phyloP scores from a whole-genome alignment of 192 early-diverging fungal genomes.

The Glomus cerebriforme region DNA sequence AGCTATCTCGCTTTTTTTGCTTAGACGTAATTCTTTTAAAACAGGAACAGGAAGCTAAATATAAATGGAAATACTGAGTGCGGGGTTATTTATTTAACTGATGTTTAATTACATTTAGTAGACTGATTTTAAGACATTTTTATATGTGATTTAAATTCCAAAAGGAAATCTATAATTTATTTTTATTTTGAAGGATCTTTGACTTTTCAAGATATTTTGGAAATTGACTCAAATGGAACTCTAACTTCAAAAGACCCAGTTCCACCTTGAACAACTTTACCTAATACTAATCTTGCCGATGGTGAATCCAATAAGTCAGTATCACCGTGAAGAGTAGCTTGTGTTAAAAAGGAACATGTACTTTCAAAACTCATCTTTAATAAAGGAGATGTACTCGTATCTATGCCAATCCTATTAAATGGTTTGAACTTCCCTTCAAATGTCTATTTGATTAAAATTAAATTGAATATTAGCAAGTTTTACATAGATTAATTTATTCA shows the following conservation, averaged over 20 bases:
- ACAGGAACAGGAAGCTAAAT: too few species aligned
- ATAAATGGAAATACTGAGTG: too few species aligned
- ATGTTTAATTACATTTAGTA: too few species aligned
- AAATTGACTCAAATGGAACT: background rate
- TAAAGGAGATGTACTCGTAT: constrained; percentile 90
- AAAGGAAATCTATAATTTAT: too few species aligned
- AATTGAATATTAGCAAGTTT: background rate
- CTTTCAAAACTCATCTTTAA: constrained; percentile 98
- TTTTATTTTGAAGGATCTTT: too few species aligned
- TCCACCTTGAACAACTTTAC: constrained; percentile 88
- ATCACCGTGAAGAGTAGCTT: constrained; percentile 88
- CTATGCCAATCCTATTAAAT: constrained; percentile 94
- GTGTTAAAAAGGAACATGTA: constrained; percentile 92
- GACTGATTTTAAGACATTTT: too few species aligned
- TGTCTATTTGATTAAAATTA: constrained; percentile 53
- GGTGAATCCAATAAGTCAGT: constrained; percentile 86
- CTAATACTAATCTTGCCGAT: constrained; percentile 92
- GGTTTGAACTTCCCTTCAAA: constrained; percentile 99
- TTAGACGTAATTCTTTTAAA: too few species aligned
- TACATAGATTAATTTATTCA: background rate
- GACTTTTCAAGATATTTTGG: background rate
- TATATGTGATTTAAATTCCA: too few species aligned
- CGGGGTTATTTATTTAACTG: too few species aligned
- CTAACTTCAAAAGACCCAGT: constrained; percentile 93
- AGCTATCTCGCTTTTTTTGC: too few species aligned